Conservation (phyloP, 129 eudicot genomes). For the Saposhnikovia divaricata region DNA sequence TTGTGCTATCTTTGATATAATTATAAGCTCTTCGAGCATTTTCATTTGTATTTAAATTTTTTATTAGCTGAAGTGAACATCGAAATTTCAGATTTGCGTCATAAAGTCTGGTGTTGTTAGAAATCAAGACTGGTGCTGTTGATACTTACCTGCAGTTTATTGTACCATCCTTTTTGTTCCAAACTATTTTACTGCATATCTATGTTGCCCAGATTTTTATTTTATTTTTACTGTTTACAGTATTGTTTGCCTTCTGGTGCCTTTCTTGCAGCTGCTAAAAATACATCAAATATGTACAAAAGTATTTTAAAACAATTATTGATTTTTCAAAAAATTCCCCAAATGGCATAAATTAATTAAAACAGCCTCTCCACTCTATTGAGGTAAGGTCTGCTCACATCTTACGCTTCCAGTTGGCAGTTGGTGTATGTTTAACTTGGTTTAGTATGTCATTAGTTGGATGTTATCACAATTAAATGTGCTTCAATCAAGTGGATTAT, state of each 20-base stretch:
- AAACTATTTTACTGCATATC: not conserved
- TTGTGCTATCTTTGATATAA: conserved; percentile 11
- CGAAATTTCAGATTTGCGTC: not conserved
- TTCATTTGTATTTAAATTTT: not conserved
- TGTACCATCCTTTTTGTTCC: not conserved
- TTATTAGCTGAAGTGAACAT: not conserved
- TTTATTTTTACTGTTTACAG: not conserved
- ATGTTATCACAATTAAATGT: not conserved
- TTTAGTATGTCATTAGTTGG: not conserved
- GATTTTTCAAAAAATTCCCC: no score
- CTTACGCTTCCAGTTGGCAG: not conserved
- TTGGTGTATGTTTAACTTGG: no score
- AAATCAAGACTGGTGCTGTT: not conserved
- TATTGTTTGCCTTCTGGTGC: not conserved
- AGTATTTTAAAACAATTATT: no score
- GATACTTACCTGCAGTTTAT: not conserved
- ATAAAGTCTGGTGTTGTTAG: not conserved
- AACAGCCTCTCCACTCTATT: no score
- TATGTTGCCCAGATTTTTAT: not conserved
- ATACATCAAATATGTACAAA: no score
- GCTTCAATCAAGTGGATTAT: no score
- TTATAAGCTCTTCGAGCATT: not conserved
- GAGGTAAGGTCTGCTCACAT: not conserved
- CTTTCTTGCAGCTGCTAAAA: not conserved
- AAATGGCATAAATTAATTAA: no score